These are phyloP conservation scores for Coprinopsis marcescibilis DNA, from an alignment of 768 basidiomycete genomes.

Conservation along the genomic window DNA sequence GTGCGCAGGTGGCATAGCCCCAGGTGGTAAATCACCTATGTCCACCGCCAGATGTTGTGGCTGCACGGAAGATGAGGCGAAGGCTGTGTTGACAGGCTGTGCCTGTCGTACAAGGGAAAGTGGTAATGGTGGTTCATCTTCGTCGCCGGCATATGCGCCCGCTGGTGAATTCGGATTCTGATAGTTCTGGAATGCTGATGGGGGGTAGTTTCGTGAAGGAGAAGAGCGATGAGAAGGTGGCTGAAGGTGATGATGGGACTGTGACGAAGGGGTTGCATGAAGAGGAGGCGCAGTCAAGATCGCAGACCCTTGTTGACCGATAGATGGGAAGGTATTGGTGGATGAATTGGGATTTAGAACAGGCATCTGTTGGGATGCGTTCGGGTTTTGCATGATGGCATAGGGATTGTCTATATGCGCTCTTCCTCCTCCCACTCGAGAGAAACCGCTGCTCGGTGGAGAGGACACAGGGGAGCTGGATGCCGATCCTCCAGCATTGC, in stretches of 20 bases:
- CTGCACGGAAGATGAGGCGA: slow-evolving; percentile 4
- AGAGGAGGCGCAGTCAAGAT: slow-evolving; percentile 6
- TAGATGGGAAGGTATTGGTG: slow-evolving; percentile 62
- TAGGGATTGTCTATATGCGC: slow-evolving; percentile 86
- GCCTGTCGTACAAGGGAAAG: slow-evolving; percentile 18
- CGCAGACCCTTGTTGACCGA: slow-evolving; percentile 37
- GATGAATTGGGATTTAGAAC: slow-evolving; percentile 37
- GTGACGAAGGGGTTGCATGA: not conserved
- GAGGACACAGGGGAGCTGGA: not conserved
- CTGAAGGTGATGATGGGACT: not conserved
- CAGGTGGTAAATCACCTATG: slow-evolving; percentile 39
- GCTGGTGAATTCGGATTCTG: slow-evolving; percentile 16
- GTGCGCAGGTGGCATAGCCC: slow-evolving; percentile 63
- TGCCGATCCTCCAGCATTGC: too few species aligned
- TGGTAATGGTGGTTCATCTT: slow-evolving; percentile 45
- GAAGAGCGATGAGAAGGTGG: not conserved
- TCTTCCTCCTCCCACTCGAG: slow-evolving; percentile 80
- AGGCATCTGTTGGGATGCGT: slow-evolving; percentile 5
- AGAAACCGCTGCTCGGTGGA: slow-evolving; percentile 52
- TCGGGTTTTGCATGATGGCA: slow-evolving; percentile 39
- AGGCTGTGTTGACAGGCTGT: not conserved
- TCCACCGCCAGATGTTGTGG: slow-evolving; percentile 22
- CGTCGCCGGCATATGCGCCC: too few species aligned
- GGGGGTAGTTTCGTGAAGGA: not conserved
- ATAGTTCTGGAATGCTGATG: not conserved